Evolutionary conservation across 805 yeast species (phyloP), one percentile per base, ranked within the genome.

Genomic region (Candida anglica): DNA sequence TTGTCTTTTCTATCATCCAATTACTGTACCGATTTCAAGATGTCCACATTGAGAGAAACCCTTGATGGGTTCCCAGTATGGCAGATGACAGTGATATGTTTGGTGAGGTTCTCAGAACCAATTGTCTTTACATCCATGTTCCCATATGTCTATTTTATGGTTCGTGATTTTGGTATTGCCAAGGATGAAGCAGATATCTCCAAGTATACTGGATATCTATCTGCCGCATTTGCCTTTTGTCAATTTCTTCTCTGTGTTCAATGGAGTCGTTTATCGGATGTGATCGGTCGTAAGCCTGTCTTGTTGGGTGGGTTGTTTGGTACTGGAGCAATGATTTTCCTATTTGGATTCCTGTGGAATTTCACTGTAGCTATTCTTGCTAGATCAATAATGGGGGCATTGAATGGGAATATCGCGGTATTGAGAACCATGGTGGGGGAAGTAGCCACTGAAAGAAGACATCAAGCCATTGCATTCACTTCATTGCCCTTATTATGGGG

Each of bases 351-450:
- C 41, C 58, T 80, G 11, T 59, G 53, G 15, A 72, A 67, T 47
- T 75, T 66, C 46, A 68, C 64, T 44, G 60, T 65, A 55, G 84
- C 84, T 0, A 42, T 79, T 3, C 46, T 59, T n/a, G 75, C 84
- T 8, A 60, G 85, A 45, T 59, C 70, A 15, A 40, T 71, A 26
- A 69, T 74, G 57, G 86, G 86, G 0, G 53, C 71, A 2, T 53
- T 79, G 28, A 79, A 78, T 47, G 86, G 85, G 5, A 79, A 79
- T 48, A 73, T 77, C 5, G 78, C 79, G 0, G 83, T 79, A 13
- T 47, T 79, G 17, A 58, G 86, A 51, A 79, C 85, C 0, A 56
- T 68, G 33, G 61, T 79, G 28, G 86, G 84, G 3, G 86, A 79
- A 47, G 54, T 76, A 11, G 79, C 81, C 3, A 52, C 57, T 6